Percentiles rank a stretch among this genome's conserved stretches.
phyloP scores from a whole-genome alignment of 2,329 filamentous ascomycete genomes.

The Hymenoscyphus albidus region DNA sequence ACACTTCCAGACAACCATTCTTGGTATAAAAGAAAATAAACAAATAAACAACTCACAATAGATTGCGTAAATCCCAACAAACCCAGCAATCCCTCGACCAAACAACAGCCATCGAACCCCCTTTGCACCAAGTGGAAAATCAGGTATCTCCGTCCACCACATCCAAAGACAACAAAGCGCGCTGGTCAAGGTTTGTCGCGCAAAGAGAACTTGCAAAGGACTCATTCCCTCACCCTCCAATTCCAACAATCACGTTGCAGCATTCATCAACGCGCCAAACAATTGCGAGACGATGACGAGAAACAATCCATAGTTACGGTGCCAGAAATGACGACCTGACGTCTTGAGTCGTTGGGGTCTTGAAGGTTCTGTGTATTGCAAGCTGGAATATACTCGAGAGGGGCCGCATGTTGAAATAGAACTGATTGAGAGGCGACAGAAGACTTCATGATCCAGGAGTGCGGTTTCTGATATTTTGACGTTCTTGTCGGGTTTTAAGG shows the following conservation, averaged over 20 bases:
- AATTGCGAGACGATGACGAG: conserved; percentile 73
- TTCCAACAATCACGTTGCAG: conserved; percentile 73
- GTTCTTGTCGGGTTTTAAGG: conserved; percentile 27
- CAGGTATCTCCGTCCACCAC: conserved; percentile 62
- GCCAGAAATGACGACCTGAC: conserved; percentile 46
- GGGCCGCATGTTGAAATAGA: conserved; percentile 38
- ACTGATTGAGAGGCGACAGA: conserved; percentile 41
- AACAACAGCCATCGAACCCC: conserved; percentile 66
- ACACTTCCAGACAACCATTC: neutral
- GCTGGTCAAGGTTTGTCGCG: conserved; percentile 71
- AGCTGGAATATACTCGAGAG: conserved; percentile 20
- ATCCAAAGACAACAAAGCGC: conserved; percentile 67
- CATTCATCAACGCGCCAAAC: conserved; percentile 83
- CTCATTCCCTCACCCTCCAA: conserved; percentile 68
- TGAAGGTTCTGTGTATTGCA: conserved; percentile 17
- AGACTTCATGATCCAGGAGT: conserved; percentile 34
- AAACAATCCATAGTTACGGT: conserved; percentile 65
- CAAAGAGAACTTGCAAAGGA: conserved; percentile 80
- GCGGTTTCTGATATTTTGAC: conserved; percentile 21
- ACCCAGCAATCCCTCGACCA: conserved; percentile 64
- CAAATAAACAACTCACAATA: conserved; percentile 26
- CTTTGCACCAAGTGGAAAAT: conserved; percentile 66
- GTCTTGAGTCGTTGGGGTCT: conserved; percentile 11
- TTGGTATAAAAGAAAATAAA: neutral
- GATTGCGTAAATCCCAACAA: conserved; percentile 73